Percentiles rank a stretch among this genome's conserved stretches.
Evolutionary conservation across 139 green algal genomes (phyloP).

Genomic region (Eudorina sp.): DNA sequence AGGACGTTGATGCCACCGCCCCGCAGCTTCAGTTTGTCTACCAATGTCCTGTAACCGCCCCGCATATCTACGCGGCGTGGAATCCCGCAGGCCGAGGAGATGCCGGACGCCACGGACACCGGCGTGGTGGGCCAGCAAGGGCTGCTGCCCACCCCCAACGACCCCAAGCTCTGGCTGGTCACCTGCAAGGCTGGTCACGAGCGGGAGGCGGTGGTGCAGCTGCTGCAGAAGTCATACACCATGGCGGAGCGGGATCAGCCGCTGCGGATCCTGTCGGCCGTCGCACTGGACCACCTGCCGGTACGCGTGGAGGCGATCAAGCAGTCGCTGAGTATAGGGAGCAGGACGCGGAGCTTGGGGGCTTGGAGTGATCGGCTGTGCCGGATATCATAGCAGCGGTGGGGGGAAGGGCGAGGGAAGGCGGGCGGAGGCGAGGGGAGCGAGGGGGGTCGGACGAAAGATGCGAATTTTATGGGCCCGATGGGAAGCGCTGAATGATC

Average conservation of each 20-base stretch:
- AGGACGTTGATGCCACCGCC: no score
- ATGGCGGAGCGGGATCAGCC: slow-evolving; percentile 70
- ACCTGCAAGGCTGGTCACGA: slow-evolving; percentile 82
- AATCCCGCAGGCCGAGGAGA: slow-evolving; percentile 50
- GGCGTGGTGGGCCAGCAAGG: slow-evolving; percentile 90
- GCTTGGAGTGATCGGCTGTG: no score
- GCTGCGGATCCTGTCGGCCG: slow-evolving; percentile 92
- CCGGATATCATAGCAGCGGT: no score
- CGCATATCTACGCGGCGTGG: no score
- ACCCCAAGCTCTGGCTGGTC: slow-evolving; percentile 97
- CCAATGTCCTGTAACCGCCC: no score
- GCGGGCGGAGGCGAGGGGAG: background rate
- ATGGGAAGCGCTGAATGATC: no score
- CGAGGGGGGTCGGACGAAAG: no score
- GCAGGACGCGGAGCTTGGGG: no score
- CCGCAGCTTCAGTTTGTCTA: no score
- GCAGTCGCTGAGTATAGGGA: no score
- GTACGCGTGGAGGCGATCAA: no score
- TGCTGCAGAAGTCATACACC: slow-evolving; percentile 93
- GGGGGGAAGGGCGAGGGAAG: background rate
- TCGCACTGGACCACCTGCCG: slow-evolving; percentile 94
- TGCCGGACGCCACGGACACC: slow-evolving; percentile 62
- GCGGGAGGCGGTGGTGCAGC: slow-evolving; percentile 83
- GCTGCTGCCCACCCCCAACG: slow-evolving; percentile 89
- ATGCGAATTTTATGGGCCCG: no score